Base-by-base conservation (phyloP, 257 asterid species). In the Solanum ossicruentum region DNA sequence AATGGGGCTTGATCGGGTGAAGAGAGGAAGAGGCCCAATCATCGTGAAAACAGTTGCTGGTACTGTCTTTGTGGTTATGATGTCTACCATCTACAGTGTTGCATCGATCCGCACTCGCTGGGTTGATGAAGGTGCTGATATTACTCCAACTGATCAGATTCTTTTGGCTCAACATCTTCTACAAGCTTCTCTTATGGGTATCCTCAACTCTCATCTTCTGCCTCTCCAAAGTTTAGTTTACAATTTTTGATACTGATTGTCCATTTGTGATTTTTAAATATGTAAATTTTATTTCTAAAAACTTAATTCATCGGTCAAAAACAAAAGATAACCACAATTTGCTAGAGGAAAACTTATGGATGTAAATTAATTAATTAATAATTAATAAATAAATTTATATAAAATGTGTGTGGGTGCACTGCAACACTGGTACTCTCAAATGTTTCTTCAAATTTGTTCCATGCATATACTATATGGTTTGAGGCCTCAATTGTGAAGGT, bases 111-210 rank as follows among this genome's bases (percentile, higher is more conserved):
- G 82, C 78, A 87, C 90, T 83, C 92, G 93, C 11, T 92, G 94
- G 99, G 91, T 89, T 66, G 82, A 78, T 85, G 85, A 90, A 11
- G 97, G 93, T 28, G 97, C 90, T 28, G 98, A 93, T 55, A 83
- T 92, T 83, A 94, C 85, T 81, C 93, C 97, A 0, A 94, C 98
- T 84, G 99, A 95, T 92, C 99, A 95, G 93, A 82, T 94, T 88
- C 93, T 94, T 41, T 26, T 91, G 51, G 94, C 95, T 32, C 91
- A 88, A 20, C 89, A 90, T 85, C 92, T 93, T 56, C 98, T 95
- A 15, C 95, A 95, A 88, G 97, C 98, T 92, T 92, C 99, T 86
- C 95, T 95, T 83, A 92, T 95, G 93, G 99, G 99, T 94, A 93
- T 21, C 58, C 41, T 1, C 0, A 21, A 73, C 56, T 45, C 28